Conservation (phyloP, 2,329 filamentous ascomycete genomes). For the Pyrenophora seminiperda region DNA sequence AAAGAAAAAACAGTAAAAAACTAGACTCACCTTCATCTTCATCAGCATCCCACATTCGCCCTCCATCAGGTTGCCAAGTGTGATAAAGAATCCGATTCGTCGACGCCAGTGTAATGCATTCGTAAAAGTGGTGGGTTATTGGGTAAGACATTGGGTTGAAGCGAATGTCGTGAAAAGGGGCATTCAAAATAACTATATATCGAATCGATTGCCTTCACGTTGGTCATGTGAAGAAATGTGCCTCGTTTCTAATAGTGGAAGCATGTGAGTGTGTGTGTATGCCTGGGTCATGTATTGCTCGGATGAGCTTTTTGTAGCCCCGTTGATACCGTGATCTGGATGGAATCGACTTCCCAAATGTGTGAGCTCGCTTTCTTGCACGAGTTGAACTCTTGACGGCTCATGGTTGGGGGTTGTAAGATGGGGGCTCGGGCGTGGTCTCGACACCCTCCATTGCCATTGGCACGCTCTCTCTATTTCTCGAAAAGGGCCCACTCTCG, state of each 20-base stretch:
- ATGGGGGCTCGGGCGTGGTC: constrained; percentile 21
- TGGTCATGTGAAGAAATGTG: too few relatives aligned
- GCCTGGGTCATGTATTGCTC: too few relatives aligned
- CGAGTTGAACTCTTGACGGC: background rate
- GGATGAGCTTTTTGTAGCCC: too few relatives aligned
- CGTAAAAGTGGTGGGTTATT: constrained; percentile 25
- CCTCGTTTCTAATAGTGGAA: too few relatives aligned
- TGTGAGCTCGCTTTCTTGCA: background rate
- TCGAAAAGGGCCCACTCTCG: constrained; percentile 28
- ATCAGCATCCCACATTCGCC: too few relatives aligned
- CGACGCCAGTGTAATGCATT: constrained; percentile 24
- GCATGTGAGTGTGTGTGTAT: too few relatives aligned
- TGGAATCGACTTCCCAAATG: background rate
- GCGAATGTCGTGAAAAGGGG: constrained; percentile 39
- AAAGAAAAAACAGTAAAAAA: too few relatives aligned
- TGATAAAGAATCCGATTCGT: background rate
- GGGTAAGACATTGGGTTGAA: constrained; percentile 39
- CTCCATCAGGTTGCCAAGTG: background rate
- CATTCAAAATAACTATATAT: too few relatives aligned
- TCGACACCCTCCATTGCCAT: constrained; percentile 37
- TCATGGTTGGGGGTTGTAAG: constrained; percentile 21
- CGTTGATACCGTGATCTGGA: too few relatives aligned
- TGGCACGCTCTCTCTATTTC: constrained; percentile 20
- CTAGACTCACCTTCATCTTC: too few relatives aligned
- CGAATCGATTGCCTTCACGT: too few relatives aligned